phyloP scores from a whole-genome alignment of 306 rosid species.

The Hylodesmum podocarpum region DNA sequence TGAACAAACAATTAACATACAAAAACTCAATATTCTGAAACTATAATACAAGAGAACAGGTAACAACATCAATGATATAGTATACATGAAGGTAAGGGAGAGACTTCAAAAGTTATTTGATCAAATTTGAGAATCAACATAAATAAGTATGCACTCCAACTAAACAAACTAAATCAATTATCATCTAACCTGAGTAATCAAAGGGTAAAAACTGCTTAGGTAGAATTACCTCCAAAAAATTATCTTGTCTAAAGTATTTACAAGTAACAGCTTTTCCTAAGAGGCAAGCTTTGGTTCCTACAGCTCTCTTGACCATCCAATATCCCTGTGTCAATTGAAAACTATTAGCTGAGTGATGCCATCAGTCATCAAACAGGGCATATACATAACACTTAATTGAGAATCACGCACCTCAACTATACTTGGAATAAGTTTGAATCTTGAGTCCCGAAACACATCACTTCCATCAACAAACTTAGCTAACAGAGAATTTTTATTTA shows the following conservation, averaged over 20 bases:
- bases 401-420: conserved; percentile 72
- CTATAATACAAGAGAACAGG: background rate
- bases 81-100: background rate
- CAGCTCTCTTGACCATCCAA: conserved; percentile 99
- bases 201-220: conserved; percentile 7
- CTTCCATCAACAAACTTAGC: conserved; percentile 78
- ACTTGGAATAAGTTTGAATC: conserved; percentile 96
- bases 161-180: background rate
- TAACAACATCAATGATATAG: background rate
- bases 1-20: background rate
- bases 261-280: conserved; percentile 94
- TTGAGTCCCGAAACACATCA: conserved; percentile 78
- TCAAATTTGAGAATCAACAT: background rate
- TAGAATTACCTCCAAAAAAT: conserved; percentile 80
- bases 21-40: background rate
- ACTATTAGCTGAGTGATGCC: conserved; percentile 30
- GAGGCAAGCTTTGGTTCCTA: conserved; percentile 97
- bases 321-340: conserved; percentile 70
- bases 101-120: background rate
- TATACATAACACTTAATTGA: background rate
- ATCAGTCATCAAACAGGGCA: conserved; percentile 23
- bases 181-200: conserved; percentile 12
- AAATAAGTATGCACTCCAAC: background rate
- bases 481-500: conserved; percentile 66
- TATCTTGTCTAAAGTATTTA: conserved; percentile 81